Conservation (phyloP, 768 basidiomycete species). For the Leucosporidium scottii region DNA sequence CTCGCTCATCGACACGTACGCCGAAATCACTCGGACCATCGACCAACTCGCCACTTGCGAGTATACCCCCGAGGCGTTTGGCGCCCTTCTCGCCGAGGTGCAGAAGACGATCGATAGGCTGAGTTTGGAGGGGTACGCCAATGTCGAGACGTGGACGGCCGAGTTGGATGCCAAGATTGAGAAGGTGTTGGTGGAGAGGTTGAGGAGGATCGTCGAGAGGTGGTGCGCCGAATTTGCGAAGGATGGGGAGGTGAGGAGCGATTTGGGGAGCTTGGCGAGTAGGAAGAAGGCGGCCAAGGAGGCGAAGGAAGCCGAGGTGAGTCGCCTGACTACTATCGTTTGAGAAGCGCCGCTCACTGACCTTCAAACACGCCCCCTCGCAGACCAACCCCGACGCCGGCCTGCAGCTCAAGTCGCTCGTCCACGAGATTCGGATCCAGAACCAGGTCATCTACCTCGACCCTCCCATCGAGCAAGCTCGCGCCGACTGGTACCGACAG, state of each 20-base stretch:
- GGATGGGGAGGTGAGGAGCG: constrained; percentile 45
- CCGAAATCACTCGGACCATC: constrained; percentile 72
- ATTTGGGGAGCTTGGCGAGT: constrained; percentile 4
- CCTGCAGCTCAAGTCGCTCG: constrained; percentile 72
- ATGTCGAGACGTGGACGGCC: constrained; percentile 85
- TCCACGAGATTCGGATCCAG: constrained; percentile 95
- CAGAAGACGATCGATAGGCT: constrained; percentile 91
- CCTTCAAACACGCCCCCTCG: not conserved
- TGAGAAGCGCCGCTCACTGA: not conserved
- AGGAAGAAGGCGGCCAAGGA: constrained; percentile 38
- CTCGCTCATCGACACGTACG: constrained; percentile 81
- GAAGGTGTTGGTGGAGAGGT: constrained; percentile 62
- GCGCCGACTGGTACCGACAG: constrained; percentile 79
- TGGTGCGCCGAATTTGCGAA: constrained; percentile 85
- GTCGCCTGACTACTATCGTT: constrained; percentile 17
- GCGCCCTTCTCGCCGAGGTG: constrained; percentile 64
- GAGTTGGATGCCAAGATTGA: constrained; percentile 77
- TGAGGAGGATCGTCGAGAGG: constrained; percentile 67
- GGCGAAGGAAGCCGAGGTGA: constrained; percentile 59
- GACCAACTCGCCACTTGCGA: constrained; percentile 82
- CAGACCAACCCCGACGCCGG: constrained; percentile 13
- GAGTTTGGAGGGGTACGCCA: constrained; percentile 91
- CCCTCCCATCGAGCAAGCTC: constrained; percentile 91
- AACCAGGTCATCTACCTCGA: constrained; percentile 99
- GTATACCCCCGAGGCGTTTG: constrained; percentile 75